Conservation (phyloP, 495 filamentous ascomycete species). For the Echria macrotheca region DNA sequence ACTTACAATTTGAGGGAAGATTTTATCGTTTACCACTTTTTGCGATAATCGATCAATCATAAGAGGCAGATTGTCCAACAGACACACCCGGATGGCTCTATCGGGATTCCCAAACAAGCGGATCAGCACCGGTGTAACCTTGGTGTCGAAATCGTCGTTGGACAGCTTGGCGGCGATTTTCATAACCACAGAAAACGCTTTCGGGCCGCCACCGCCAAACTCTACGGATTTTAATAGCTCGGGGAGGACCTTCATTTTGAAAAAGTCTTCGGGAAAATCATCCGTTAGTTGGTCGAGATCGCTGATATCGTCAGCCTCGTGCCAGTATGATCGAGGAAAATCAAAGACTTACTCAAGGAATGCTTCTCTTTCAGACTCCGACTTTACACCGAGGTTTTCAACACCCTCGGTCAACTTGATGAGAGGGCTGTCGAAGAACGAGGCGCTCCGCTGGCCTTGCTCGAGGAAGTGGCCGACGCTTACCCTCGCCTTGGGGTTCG, state of each 20-base stretch:
- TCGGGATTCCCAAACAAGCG: slow-evolving; percentile 88
- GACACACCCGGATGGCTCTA: slow-evolving; percentile 82
- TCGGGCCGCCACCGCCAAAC: slow-evolving; percentile 92
- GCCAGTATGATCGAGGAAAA: background rate
- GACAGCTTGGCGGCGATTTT: slow-evolving; percentile 83
- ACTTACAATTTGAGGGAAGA: slow-evolving; percentile 85
- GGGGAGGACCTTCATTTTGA: slow-evolving; percentile 92
- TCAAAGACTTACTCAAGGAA: slow-evolving; percentile 66
- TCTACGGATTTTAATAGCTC: slow-evolving; percentile 96
- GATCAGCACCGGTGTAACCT: slow-evolving; percentile 79
- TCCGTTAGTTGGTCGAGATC: slow-evolving; percentile 82
- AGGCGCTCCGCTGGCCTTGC: slow-evolving; percentile 73
- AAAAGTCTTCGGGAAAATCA: slow-evolving; percentile 95
- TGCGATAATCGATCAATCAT: slow-evolving; percentile 91
- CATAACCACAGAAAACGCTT: slow-evolving; percentile 80
- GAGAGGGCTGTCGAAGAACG: slow-evolving; percentile 87
- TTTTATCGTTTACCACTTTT: slow-evolving; percentile 90
- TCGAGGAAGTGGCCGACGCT: slow-evolving; percentile 84
- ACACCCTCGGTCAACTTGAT: slow-evolving; percentile 89
- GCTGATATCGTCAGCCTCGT: slow-evolving; percentile 39
- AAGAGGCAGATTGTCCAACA: slow-evolving; percentile 78
- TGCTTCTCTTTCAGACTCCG: slow-evolving; percentile 72
- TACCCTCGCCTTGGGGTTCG: slow-evolving; percentile 82
- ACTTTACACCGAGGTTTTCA: slow-evolving; percentile 85
- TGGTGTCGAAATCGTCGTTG: slow-evolving; percentile 81